phyloP scores from a whole-genome alignment of 192 early-diverging fungal species.

The Phycomyces nitens region DNA sequence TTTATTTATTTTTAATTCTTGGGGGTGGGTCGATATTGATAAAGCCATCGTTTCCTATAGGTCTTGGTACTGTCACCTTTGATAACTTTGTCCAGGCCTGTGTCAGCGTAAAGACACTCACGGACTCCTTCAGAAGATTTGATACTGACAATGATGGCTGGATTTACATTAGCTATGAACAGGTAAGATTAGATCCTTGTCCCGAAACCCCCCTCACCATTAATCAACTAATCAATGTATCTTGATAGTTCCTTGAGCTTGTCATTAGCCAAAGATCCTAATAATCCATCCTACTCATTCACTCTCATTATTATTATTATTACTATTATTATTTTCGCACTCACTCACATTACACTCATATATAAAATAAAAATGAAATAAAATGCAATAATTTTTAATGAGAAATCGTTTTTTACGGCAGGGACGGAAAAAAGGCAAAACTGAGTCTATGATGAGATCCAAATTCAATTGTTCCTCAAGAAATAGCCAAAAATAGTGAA shows the following conservation, averaged over 20 bases:
- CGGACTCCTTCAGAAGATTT: constrained; percentile 69
- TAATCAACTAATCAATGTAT: too few species aligned
- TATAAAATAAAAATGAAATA: too few species aligned
- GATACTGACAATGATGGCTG: constrained; percentile 76
- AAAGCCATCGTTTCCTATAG: constrained; percentile 28
- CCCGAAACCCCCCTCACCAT: too few species aligned
- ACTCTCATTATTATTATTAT: not conserved
- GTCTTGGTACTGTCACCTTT: constrained; percentile 73
- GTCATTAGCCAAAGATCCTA: constrained; percentile 12
- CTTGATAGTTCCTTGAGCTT: constrained; percentile 8
- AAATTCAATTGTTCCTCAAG: too few species aligned
- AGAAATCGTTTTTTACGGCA: too few species aligned
- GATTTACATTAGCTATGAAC: constrained; percentile 74
- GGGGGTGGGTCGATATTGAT: not conserved
- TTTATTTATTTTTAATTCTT: not conserved
- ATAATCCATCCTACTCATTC: too few species aligned
- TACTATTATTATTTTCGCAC: not conserved
- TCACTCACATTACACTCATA: too few species aligned
- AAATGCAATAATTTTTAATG: too few species aligned
- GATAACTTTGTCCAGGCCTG: constrained; percentile 82
- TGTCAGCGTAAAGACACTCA: constrained; percentile 73
- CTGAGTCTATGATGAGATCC: too few species aligned
- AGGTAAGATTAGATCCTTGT: constrained; percentile 39
- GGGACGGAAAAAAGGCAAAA: too few species aligned
- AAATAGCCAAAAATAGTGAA: too few species aligned